Conservation (phyloP, 768 basidiomycete species). For the Nidularia sp. region DNA sequence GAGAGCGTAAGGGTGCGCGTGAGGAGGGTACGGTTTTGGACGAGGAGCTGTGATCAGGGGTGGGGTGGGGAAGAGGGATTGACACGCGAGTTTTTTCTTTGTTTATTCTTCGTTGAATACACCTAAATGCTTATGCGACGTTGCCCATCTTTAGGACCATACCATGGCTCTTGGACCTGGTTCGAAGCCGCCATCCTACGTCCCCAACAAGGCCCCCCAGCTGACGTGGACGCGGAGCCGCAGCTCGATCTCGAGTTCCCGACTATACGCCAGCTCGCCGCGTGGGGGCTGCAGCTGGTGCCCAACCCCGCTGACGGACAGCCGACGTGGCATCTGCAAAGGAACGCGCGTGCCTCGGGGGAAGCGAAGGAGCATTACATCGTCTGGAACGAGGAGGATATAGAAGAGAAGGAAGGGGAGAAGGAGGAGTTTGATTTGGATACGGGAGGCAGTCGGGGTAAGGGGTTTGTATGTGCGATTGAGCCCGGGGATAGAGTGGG, state of each 20-base stretch:
- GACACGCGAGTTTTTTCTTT: conserved; percentile 9
- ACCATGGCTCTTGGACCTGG: conserved; percentile 25
- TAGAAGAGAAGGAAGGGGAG: conserved; percentile 3
- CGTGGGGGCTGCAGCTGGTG: background rate
- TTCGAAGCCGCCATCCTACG: conserved; percentile 26
- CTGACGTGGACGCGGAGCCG: background rate
- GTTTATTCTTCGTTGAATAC: too few relatives aligned
- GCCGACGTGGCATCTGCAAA: conserved; percentile 20
- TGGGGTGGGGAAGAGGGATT: conserved; percentile 20
- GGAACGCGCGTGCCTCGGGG: conserved; percentile 19
- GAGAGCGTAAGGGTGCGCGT: conserved; percentile 2
- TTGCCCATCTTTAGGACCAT: conserved; percentile 16
- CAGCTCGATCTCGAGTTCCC: background rate
- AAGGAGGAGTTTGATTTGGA: conserved; percentile 7
- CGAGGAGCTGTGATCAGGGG: conserved; percentile 24
- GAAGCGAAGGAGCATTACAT: conserved; percentile 12
- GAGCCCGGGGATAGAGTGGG: conserved; percentile 12
- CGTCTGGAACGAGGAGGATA: too few relatives aligned
- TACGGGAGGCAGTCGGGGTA: conserved; percentile 7
- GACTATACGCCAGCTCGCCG: background rate
- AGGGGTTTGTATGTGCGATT: conserved; percentile 11
- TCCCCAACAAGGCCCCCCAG: too few relatives aligned
- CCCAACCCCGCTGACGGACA: conserved; percentile 6
- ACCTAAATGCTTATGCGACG: background rate
- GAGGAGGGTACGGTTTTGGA: conserved; percentile 11